These are phyloP conservation scores for Eruca vesicaria DNA, from an alignment of 441 rosid genomes.

Conservation along the genomic window DNA sequence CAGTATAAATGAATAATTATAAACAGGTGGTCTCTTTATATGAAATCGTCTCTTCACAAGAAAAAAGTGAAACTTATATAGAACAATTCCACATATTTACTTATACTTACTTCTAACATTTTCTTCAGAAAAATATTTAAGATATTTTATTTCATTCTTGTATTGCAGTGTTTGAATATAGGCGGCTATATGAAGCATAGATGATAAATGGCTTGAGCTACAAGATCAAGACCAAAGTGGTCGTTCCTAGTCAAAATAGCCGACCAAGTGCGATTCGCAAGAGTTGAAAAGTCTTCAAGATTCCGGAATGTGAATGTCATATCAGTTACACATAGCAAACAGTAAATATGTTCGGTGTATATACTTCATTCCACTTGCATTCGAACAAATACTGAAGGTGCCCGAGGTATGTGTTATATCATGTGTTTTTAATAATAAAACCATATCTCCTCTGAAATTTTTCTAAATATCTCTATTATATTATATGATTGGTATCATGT, in stretches of 20 bases:
- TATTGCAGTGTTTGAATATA: too few relatives aligned
- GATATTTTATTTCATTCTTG: neutral
- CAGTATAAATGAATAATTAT: neutral
- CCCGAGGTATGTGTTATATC: neutral
- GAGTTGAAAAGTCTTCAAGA: slow-evolving; percentile 5
- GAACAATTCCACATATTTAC: neutral
- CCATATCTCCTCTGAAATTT: too few relatives aligned
- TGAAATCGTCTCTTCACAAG: neutral
- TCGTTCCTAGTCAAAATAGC: neutral
- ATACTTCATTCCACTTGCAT: neutral
- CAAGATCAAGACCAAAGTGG: slow-evolving; percentile 2
- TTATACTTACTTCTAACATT: neutral
- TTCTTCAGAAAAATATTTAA: neutral
- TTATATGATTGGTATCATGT: too few relatives aligned
- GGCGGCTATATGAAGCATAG: neutral
- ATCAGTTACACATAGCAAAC: neutral
- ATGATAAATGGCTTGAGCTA: slow-evolving; percentile 3
- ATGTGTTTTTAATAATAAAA: too few relatives aligned
- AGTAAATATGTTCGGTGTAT: neutral
- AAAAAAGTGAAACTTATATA: neutral
- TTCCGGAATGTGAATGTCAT: slow-evolving; percentile 4
- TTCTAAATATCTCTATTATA: too few relatives aligned
- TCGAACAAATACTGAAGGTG: neutral
- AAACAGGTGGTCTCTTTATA: neutral
- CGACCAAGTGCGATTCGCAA: slow-evolving; percentile 2